phyloP scores from a whole-genome alignment of 2,329 filamentous ascomycete genomes.

The Calonectria henricotiae region DNA sequence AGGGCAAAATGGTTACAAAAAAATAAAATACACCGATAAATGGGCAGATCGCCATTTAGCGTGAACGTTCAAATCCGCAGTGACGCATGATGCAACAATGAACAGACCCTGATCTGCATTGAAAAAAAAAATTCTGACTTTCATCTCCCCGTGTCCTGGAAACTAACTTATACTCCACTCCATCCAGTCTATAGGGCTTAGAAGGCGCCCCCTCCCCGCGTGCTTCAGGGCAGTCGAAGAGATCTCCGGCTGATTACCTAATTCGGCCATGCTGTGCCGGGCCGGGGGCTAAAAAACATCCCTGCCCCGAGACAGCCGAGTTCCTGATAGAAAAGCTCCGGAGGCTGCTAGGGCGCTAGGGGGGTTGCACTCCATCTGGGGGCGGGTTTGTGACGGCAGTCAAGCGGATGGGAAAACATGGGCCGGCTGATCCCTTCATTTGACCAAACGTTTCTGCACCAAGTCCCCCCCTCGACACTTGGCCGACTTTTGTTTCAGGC shows the following conservation, averaged over 20 bases:
- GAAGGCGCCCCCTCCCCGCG: background rate
- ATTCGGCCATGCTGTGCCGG: background rate
- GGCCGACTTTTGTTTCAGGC: slow-evolving; percentile 45
- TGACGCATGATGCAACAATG: background rate
- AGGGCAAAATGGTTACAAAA: slow-evolving; percentile 10
- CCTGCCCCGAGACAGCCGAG: slow-evolving; percentile 18
- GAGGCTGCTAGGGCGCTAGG: background rate
- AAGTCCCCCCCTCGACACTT: slow-evolving; percentile 5
- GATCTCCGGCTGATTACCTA: background rate
- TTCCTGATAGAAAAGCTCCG: slow-evolving; percentile 13
- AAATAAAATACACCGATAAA: background rate
- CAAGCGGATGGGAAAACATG: slow-evolving; percentile 48
- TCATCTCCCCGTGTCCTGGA: slow-evolving; percentile 8
- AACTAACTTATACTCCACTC: slow-evolving; percentile 12
- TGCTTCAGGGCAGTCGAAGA: slow-evolving; percentile 12
- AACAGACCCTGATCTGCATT: slow-evolving; percentile 13
- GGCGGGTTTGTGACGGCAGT: slow-evolving; percentile 1
- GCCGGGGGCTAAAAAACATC: slow-evolving; percentile 8
- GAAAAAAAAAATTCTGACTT: slow-evolving; percentile 8
- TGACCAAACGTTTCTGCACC: slow-evolving; percentile 32
- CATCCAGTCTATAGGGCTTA: slow-evolving; percentile 12
- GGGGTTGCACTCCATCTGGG: slow-evolving; percentile 22
- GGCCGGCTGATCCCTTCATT: slow-evolving; percentile 44
- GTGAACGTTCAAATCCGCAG: background rate
- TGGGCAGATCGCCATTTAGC: slow-evolving; percentile 1